These are phyloP conservation scores for Hypoxylon rickii DNA, from an alignment of 495 filamentous ascomycete genomes.

Conservation along the genomic window DNA sequence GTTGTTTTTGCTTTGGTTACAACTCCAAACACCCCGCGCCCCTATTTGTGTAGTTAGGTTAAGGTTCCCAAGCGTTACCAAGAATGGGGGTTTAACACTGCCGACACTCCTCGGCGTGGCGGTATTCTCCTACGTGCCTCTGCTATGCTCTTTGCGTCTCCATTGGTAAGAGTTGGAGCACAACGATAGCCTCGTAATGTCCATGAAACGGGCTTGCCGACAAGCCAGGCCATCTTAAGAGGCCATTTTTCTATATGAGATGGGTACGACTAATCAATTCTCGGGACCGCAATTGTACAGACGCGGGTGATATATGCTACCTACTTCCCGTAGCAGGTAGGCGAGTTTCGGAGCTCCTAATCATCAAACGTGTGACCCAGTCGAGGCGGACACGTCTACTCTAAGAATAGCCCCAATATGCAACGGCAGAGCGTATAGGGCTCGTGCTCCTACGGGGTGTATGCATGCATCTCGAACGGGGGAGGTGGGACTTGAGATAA, in stretches of 20 bases:
- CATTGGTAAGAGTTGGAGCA: too few relatives aligned
- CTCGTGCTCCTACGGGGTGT: neutral
- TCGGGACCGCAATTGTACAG: constrained; percentile 8
- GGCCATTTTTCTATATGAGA: neutral
- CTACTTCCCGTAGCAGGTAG: constrained; percentile 28
- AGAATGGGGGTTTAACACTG: too few relatives aligned
- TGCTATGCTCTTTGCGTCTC: too few relatives aligned
- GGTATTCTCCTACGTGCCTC: too few relatives aligned
- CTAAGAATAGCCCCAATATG: constrained; percentile 5
- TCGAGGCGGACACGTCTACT: constrained; percentile 6
- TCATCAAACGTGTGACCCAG: neutral
- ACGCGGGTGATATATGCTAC: constrained; percentile 17
- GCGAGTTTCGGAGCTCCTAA: constrained; percentile 6
- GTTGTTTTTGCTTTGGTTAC: too few relatives aligned
- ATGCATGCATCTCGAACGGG: constrained; percentile 3
- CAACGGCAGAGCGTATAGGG: neutral
- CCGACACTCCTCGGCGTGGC: too few relatives aligned
- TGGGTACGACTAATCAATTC: constrained; percentile 6
- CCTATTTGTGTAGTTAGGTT: too few relatives aligned
- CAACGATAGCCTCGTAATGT: neutral
- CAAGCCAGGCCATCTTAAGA: neutral
- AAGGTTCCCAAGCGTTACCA: too few relatives aligned
- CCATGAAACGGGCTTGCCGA: constrained; percentile 6
- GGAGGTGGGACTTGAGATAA: constrained; percentile 12
- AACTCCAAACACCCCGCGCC: too few relatives aligned